phyloP scores from a whole-genome alignment of 257 asterid species.

The Penstemon davidsonii region DNA sequence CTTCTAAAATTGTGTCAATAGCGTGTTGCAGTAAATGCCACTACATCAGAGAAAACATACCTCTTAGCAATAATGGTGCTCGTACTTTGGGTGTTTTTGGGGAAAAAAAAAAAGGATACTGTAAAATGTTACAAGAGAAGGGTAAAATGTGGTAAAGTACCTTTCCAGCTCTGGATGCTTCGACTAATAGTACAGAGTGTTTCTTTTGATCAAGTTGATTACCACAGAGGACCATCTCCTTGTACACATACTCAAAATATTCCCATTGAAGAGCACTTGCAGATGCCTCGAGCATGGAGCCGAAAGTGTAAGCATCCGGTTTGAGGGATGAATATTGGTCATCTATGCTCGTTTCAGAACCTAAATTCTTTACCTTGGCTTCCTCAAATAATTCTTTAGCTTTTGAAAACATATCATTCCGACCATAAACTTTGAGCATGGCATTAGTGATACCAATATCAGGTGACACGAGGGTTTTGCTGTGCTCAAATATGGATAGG shows the following conservation, averaged over 20 bases:
- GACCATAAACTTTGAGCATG: constrained; percentile 73
- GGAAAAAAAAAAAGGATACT: neutral
- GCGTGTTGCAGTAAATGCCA: constrained; percentile 89
- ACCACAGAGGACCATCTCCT: constrained; percentile 71
- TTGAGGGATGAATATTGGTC: constrained; percentile 32
- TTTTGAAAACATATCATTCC: constrained; percentile 75
- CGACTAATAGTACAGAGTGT: constrained; percentile 54
- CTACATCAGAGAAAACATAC: constrained; percentile 43
- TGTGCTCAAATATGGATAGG: constrained; percentile 61
- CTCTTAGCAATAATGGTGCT: constrained; percentile 1
- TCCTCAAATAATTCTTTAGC: constrained; percentile 84
- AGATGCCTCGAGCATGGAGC: constrained; percentile 85
- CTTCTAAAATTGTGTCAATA: constrained; percentile 67
- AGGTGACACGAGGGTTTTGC: constrained; percentile 49
- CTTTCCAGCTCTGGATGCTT: constrained; percentile 89
- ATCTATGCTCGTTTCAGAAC: constrained; percentile 28
- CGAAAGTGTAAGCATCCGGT: constrained; percentile 65
- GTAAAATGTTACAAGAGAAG: neutral
- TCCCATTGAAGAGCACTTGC: constrained; percentile 89
- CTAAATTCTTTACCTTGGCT: constrained; percentile 36
- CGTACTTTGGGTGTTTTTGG: too few relatives aligned
- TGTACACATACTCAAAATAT: constrained; percentile 77
- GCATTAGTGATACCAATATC: constrained; percentile 81
- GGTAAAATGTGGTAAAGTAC: constrained; percentile 33
- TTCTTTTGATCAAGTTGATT: constrained; percentile 52